Conservation (phyloP, 2,329 filamentous ascomycete species). For the Colletotrichum horii region DNA sequence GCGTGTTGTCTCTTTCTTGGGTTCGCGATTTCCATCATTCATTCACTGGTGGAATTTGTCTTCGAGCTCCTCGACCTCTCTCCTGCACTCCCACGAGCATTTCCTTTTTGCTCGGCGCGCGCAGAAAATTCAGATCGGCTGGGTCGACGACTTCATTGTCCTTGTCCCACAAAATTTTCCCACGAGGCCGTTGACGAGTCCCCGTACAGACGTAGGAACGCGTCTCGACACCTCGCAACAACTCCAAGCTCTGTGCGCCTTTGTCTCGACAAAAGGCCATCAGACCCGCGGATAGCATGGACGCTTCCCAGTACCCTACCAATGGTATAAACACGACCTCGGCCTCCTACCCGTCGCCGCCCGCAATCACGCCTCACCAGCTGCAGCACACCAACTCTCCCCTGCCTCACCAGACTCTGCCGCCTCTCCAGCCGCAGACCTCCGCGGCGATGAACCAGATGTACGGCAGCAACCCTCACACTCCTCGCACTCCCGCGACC, state of each 20-base stretch:
- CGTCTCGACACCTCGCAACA: conserved; percentile 18
- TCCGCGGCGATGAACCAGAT: conserved; percentile 54
- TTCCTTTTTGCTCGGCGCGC: conserved; percentile 1
- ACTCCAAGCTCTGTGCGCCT: conserved; percentile 15
- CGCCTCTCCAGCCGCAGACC: conserved; percentile 56
- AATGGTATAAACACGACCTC: conserved; percentile 62
- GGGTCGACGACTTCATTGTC: conserved; percentile 17
- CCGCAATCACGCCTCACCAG: conserved; percentile 57
- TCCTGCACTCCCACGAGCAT: not conserved
- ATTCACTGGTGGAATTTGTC: conserved; percentile 10
- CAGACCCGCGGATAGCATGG: conserved; percentile 47
- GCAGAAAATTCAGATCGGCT: not conserved
- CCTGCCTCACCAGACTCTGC: conserved; percentile 59
- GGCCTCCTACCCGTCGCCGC: conserved; percentile 55
- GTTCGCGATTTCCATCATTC: conserved; percentile 21
- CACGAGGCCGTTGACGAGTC: conserved; percentile 18
- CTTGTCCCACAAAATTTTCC: conserved; percentile 20
- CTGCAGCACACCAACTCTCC: conserved; percentile 50
- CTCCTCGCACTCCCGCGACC: conserved; percentile 66
- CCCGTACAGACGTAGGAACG: conserved; percentile 19
- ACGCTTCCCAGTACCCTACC: conserved; percentile 59
- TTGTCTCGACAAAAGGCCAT: conserved; percentile 22
- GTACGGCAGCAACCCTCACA: conserved; percentile 66
- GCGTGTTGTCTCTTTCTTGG: conserved; percentile 18
- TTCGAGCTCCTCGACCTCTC: not conserved